phyloP scores from a whole-genome alignment of 495 filamentous ascomycete species.

The Tuber magnatum region DNA sequence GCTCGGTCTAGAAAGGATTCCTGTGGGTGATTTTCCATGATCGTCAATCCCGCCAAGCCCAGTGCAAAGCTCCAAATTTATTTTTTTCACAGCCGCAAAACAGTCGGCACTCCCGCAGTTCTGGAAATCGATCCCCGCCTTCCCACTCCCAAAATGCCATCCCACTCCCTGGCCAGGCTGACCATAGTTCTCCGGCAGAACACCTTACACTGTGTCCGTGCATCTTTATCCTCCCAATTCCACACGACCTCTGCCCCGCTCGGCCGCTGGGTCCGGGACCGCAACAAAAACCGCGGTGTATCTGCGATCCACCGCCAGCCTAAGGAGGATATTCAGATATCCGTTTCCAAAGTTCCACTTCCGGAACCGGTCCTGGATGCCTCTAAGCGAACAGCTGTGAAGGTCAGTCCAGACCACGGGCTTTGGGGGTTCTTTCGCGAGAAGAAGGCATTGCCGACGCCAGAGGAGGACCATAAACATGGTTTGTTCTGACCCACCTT shows the following conservation, averaged over 20 bases:
- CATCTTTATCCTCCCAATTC: conserved; percentile 10
- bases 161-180: not conserved
- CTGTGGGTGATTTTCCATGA: not conserved
- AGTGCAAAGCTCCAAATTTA: not conserved
- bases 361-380: conserved; percentile 62
- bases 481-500: conserved; percentile 47
- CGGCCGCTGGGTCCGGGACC: conserved; percentile 49
- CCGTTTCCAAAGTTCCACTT: conserved; percentile 61
- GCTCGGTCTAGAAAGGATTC: not conserved
- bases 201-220: not conserved
- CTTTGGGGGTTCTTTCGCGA: conserved; percentile 88
- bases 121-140: not conserved
- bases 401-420: conserved; percentile 67
- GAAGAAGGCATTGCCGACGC: conserved; percentile 56
- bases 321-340: conserved; percentile 57
- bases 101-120: not conserved
- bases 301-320: conserved; percentile 71
- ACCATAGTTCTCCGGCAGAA: not conserved
- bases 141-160: not conserved
- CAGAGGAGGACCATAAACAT: conserved; percentile 58
- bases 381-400: conserved; percentile 47
- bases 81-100: not conserved
- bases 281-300: conserved; percentile 66
- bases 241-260: conserved; percentile 10
- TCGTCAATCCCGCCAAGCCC: not conserved